Conservation (phyloP, 1,284 basidiomycete species). For the Malassezia sympodialis region DNA sequence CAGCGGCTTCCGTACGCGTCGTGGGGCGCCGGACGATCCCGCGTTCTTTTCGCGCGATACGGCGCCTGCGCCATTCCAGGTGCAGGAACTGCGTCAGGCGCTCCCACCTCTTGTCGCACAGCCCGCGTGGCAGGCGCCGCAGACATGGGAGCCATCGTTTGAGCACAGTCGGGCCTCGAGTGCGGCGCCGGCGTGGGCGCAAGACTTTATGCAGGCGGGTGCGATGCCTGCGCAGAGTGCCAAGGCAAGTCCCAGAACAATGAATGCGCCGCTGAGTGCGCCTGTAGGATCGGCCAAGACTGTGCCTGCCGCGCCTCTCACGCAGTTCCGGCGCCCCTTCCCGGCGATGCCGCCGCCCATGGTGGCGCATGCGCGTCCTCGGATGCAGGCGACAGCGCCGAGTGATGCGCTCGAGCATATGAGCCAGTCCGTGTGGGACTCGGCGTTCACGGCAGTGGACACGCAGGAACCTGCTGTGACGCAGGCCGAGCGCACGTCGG, state of each 20-base stretch:
- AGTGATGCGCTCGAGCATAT: background rate
- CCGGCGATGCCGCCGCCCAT: constrained; percentile 1
- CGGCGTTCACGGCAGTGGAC: constrained; percentile 39
- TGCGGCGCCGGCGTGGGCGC: constrained; percentile 26
- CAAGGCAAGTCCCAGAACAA: background rate
- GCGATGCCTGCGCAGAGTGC: background rate
- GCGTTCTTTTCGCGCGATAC: constrained; percentile 22
- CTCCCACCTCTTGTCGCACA: constrained; percentile 20
- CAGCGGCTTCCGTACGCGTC: constrained; percentile 12
- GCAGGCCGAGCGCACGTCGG: background rate
- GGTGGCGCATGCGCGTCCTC: constrained; percentile 15
- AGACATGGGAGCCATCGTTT: constrained; percentile 25
- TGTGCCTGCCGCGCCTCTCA: background rate
- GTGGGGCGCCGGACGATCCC: constrained; percentile 10
- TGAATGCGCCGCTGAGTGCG: background rate
- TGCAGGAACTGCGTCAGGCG: constrained; percentile 27
- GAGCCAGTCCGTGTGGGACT: constrained; percentile 31
- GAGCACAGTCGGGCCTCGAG: constrained; percentile 13
- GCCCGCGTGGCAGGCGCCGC: constrained; percentile 10
- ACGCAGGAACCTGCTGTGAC: constrained; percentile 13
- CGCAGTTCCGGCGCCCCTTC: background rate
- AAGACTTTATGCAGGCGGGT: constrained; percentile 25
- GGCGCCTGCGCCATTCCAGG: constrained; percentile 25
- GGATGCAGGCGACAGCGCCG: constrained; percentile 9
- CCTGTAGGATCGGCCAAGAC: background rate